Evolutionary conservation across 495 filamentous ascomycete species (phyloP), one percentile per base, ranked within the genome.

Genomic region (Penicillium canariense): DNA sequence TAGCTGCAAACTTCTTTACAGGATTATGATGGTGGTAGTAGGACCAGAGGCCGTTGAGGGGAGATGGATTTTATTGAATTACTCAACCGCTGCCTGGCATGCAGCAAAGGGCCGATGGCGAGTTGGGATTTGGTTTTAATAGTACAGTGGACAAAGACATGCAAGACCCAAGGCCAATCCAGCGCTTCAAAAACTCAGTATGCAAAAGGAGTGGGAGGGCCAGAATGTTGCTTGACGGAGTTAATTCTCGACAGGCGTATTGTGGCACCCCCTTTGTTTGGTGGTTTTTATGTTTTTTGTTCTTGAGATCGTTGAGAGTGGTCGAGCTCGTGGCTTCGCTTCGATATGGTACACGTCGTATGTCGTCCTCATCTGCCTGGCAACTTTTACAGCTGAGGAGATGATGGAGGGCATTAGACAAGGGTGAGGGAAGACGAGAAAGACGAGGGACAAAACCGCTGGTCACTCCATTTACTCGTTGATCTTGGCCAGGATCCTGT

Each of bases 401-500:
- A 25, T 22, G 10, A n/a, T 4, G 5, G 25, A 22, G 38, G 23
- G 42, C 36, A 44, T 45, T 39, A 45, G 36, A 40, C 39, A 36
- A 53, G 55, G 44, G 38, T 18, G 48, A 39, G 15, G 40, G 38
- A 43, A 52, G 39, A 45, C 51, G 56, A 56, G 54, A 63, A 53
- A 60, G 55, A 49, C 56, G 54, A 58, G 20, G 25, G 30, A 51
- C 40, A 52, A 31, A 42, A 31, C 47, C 20, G 60, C 42, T 48
- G 31, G 31, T 56, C 27, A 50, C 17, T 48, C 35, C 35, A 54
- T 69, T 80, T 84, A 91, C 77, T 93, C 89, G 69, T 87, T 90
- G 80, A 94, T 92, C 84, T 92, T 93, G 70, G 90, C 89, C 50
- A 93, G 82, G 58, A 93, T 72, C 68, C 89, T 93, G 50, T 35